Percentiles rank a stretch among this genome's conserved stretches.
phyloP scores from a whole-genome alignment of 163 green algal genomes.

The Prototheca cutis region DNA sequence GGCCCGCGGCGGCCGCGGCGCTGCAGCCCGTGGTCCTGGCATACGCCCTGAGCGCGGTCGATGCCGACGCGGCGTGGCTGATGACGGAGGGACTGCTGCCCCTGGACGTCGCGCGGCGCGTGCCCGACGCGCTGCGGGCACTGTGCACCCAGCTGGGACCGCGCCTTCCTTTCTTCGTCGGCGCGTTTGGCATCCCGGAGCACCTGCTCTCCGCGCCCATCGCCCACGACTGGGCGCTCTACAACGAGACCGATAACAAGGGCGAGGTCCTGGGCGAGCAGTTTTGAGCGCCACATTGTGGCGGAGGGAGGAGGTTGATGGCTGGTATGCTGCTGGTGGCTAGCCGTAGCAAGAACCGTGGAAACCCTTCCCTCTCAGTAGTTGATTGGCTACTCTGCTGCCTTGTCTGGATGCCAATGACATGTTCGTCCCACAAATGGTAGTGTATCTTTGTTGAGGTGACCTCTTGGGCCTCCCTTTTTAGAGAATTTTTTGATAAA shows the following conservation, averaged over 20 bases:
- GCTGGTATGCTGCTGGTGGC: too few relatives aligned
- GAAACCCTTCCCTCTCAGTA: too few relatives aligned
- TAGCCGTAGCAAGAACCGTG: too few relatives aligned
- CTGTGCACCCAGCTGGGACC: slow-evolving; percentile 60
- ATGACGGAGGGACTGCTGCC: slow-evolving; percentile 86
- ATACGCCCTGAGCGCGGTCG: slow-evolving; percentile 60
- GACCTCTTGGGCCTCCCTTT: background rate
- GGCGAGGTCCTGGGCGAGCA: background rate
- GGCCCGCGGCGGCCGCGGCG: slow-evolving; percentile 50
- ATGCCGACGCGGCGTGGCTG: slow-evolving; percentile 56
- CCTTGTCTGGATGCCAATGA: too few relatives aligned
- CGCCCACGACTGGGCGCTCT: slow-evolving; percentile 34
- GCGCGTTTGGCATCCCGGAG: slow-evolving; percentile 79
- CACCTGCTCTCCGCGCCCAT: slow-evolving; percentile 81
- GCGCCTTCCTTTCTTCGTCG: slow-evolving; percentile 58
- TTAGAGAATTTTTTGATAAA: background rate
- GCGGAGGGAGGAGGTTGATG: too few relatives aligned
- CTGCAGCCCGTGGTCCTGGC: slow-evolving; percentile 57
- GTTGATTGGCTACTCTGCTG: too few relatives aligned
- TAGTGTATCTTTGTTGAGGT: background rate
- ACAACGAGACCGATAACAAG: slow-evolving; percentile 6
- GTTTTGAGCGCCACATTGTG: too few relatives aligned
- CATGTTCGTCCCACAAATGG: too few relatives aligned
- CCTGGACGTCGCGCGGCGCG: slow-evolving; percentile 83
- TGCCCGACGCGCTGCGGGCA: slow-evolving; percentile 59